Base-by-base conservation (phyloP, 176 grass and related monocot genomes). In the Poa annua region DNA sequence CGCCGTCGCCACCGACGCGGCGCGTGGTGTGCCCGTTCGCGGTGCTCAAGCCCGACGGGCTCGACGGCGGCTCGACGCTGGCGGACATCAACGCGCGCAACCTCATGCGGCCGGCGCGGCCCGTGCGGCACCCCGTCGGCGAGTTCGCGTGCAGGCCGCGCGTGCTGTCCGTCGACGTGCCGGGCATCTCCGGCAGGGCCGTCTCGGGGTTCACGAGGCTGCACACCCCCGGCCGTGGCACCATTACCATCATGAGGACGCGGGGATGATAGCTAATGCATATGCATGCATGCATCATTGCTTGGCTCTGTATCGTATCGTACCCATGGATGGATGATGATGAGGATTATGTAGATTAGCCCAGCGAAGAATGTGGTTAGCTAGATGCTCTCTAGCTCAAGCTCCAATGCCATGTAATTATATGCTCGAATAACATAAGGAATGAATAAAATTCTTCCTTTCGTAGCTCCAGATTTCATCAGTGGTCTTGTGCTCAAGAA, bases 221-320 rank as follows among this genome's bases (percentile, higher is more conserved):
- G 74, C 90, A 96, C 69, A 99, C 96, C 7, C 84, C 25, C 0
- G 96, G 96, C 0, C 92, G 88, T 48, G 96, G 96, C 62, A 99
- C 96, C 62, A 92, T 99, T 3, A 99, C 96, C 54, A 99, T 99
- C 86, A 92, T 99, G 55, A 90, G 96, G 79, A 99, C 96, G 57
- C 76, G 91, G 74, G 91, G 89, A 62, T 98, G 89, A 62, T 98
- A 75, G 84, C 24, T 21, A n/a, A 42, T 33, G 26, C 0, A 41
- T 41, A 41, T 41, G 29, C 29, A 29, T 38, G 39, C 39, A 41
- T 13, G 25, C 67, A 71, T 72, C 70, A 73, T 73, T 73, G 70
- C 70, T 5, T 5, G 0, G 22, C 70, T 47, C 12, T 25, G 68
- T 25, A 8, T n/a, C 20, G n/a, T n/a, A n/a, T 38, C 3, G 67